Evolutionary conservation across 768 basidiomycete genomes (phyloP).

Genomic region (Tricholoma sp.): DNA sequence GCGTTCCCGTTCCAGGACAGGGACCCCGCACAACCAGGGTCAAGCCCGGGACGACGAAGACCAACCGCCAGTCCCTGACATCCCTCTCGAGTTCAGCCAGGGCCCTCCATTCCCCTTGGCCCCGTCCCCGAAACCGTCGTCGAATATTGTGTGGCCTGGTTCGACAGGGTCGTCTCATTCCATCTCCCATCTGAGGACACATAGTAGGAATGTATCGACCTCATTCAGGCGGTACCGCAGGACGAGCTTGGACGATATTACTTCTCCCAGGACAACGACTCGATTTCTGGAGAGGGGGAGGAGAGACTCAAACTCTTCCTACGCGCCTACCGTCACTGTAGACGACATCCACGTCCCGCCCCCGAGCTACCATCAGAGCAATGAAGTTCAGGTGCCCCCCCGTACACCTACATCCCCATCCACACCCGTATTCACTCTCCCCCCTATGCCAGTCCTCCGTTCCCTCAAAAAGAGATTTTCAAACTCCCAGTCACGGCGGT

Average conservation of each 20-base stretch:
- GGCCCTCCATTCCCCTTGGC: neutral
- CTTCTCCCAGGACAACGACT: neutral
- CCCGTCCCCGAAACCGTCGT: slow-evolving; percentile 3
- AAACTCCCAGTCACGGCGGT: neutral
- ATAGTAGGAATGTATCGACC: neutral
- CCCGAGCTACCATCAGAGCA: slow-evolving; percentile 7
- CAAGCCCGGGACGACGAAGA: slow-evolving; percentile 8
- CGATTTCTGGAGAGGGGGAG: neutral
- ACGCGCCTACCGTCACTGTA: slow-evolving; percentile 15
- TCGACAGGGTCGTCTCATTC: neutral
- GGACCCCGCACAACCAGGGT: neutral
- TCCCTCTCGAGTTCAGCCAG: slow-evolving; percentile 17
- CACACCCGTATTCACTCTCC: neutral
- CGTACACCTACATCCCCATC: slow-evolving; percentile 24
- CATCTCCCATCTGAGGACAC: neutral
- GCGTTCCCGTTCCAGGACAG: neutral
- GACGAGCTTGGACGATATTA: slow-evolving; percentile 21
- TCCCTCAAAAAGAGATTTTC: neutral
- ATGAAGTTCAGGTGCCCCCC: slow-evolving; percentile 27
- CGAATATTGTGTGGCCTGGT: slow-evolving; percentile 2
- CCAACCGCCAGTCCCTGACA: slow-evolving; percentile 29
- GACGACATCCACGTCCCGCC: slow-evolving; percentile 26
- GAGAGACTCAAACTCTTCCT: slow-evolving; percentile 13
- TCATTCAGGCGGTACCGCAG: slow-evolving; percentile 12
- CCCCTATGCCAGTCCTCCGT: neutral